Percentiles rank a stretch among this genome's conserved stretches.
phyloP scores from a whole-genome alignment of 129 eudicot species.

The Erigeron canadensis region DNA sequence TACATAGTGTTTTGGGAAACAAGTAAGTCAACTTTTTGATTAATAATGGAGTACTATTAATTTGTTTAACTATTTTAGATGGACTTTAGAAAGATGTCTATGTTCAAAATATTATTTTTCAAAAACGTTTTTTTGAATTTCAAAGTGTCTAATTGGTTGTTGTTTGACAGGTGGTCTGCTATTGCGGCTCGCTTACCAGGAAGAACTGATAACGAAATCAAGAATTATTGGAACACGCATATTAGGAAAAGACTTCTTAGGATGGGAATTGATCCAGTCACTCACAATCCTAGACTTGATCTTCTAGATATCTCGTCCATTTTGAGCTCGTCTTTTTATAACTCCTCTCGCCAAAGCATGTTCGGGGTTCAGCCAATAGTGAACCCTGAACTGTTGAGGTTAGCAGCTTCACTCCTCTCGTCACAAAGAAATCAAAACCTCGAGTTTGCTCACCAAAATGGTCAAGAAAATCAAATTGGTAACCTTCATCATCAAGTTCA shows the following conservation, averaged over 20 bases:
- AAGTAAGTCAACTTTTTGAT: conserved; percentile 51
- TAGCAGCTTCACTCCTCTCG: conserved; percentile 70
- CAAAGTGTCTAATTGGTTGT: conserved; percentile 24
- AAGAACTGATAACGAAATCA: conserved; percentile 88
- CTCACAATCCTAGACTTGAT: conserved; percentile 69
- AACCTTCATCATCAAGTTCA: conserved; percentile 30
- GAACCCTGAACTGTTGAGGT: conserved; percentile 53
- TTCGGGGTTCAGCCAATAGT: conserved; percentile 51
- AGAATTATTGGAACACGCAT: conserved; percentile 89
- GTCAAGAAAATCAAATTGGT: conserved; percentile 30
- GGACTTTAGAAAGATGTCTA: neutral
- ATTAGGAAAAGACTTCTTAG: conserved; percentile 72
- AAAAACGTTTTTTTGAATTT: too few species aligned
- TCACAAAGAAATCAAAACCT: conserved; percentile 42
- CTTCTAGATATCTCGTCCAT: conserved; percentile 67
- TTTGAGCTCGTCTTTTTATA: conserved; percentile 47
- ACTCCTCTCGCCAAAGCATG: conserved; percentile 39
- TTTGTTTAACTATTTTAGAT: conserved; percentile 7
- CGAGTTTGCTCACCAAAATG: conserved; percentile 35
- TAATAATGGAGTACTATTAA: neutral
- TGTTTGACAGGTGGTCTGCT: conserved; percentile 60
- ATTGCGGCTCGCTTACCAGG: conserved; percentile 91
- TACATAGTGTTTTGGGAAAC: conserved; percentile 82
- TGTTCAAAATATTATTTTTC: conserved; percentile 2
- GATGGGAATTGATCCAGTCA: conserved; percentile 87